Conservation (phyloP, 2,329 filamentous ascomycete genomes). For the Aurifilum marmelostoma region DNA sequence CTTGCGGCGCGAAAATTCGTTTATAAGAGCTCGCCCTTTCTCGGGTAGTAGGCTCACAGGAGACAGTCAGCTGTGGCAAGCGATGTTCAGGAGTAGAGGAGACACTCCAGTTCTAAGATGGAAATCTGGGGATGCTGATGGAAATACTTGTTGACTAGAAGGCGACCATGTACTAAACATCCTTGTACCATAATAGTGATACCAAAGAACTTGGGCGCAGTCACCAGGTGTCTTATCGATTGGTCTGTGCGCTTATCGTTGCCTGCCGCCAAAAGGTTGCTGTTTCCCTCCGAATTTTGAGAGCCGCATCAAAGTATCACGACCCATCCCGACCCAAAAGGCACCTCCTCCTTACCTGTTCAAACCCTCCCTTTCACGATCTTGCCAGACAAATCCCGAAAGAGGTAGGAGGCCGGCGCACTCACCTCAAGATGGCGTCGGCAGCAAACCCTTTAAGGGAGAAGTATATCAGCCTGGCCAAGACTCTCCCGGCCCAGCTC, state of each 20-base stretch:
- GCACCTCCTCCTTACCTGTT: neutral
- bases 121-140: neutral
- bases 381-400: conserved; percentile 27
- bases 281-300: conserved; percentile 24
- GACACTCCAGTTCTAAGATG: neutral
- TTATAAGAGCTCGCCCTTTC: neutral
- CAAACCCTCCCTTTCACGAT: conserved; percentile 15
- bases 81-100: neutral
- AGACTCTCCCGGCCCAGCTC: conserved; percentile 75
- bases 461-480: conserved; percentile 62
- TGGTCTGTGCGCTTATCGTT: conserved; percentile 3
- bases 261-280: conserved; percentile 21
- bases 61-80: neutral
- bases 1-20: neutral
- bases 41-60: neutral
- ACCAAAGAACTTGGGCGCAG: neutral
- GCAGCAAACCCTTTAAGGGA: conserved; percentile 34
- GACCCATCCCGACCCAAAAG: neutral
- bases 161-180: neutral
- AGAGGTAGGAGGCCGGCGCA: conserved; percentile 28
- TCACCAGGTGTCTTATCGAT: conserved; percentile 3
- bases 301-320: conserved; percentile 1
- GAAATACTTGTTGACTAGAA: neutral
- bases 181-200: neutral
- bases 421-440: conserved; percentile 29